phyloP scores from a whole-genome alignment of 2,329 filamentous ascomycete genomes.

The Colletotrichum musae region DNA sequence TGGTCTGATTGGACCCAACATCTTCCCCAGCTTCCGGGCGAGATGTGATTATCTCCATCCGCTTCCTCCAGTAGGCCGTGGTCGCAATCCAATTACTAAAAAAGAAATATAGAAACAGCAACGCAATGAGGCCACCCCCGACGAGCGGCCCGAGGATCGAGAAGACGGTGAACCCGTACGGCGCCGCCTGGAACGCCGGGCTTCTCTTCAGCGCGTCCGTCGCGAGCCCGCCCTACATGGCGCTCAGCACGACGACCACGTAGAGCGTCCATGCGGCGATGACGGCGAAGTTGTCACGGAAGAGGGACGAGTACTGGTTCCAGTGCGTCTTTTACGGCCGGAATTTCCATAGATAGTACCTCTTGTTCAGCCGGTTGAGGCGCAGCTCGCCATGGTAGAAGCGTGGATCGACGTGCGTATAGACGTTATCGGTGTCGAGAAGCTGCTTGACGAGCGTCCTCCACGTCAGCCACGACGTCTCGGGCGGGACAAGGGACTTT shows the following conservation, averaged over 20 bases:
- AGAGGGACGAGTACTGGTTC: conserved; percentile 56
- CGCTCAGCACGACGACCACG: conserved; percentile 60
- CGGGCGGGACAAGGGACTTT: conserved; percentile 51
- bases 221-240: conserved; percentile 64
- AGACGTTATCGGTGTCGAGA: conserved; percentile 47
- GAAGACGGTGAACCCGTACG: conserved; percentile 64
- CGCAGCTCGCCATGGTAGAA: conserved; percentile 60
- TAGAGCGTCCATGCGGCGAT: conserved; percentile 57
- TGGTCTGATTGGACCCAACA: too few relatives aligned
- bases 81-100: neutral
- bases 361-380: conserved; percentile 57
- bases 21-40: too few relatives aligned
- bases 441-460: conserved; percentile 49
- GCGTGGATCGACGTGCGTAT: conserved; percentile 9
- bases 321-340: conserved; percentile 46
- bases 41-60: neutral
- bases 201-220: conserved; percentile 47
- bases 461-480: conserved; percentile 57
- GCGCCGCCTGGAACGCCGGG: conserved; percentile 56
- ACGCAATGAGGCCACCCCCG: conserved; percentile 41
- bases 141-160: conserved; percentile 57
- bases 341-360: conserved; percentile 51
- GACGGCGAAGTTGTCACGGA: conserved; percentile 59
- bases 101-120: neutral
- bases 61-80: neutral